Evolutionary conservation across 2,329 filamentous ascomycete species (phyloP).

Genomic region (Chrysoporthe austroafricana): DNA sequence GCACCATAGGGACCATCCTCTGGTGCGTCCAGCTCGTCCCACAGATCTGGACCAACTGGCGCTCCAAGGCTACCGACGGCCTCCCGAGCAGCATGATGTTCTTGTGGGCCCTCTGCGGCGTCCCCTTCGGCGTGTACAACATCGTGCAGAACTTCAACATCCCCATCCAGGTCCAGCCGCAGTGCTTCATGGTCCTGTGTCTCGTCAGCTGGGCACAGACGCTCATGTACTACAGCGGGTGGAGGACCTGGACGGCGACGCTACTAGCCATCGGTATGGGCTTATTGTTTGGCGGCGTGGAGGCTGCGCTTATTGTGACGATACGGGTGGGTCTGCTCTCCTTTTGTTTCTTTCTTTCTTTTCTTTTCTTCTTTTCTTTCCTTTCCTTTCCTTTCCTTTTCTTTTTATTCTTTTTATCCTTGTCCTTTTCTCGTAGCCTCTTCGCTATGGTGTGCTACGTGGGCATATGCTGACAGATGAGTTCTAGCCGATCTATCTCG

Average conservation of each 20-base stretch:
- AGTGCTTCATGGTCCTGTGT: constrained; percentile 45
- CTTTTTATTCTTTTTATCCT: too few relatives aligned
- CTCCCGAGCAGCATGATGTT: constrained; percentile 65
- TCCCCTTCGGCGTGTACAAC: constrained; percentile 46
- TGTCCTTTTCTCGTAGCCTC: not conserved
- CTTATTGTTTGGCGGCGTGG: constrained; percentile 53
- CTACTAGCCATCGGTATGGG: constrained; percentile 45
- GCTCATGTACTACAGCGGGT: constrained; percentile 47
- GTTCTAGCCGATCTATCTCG: constrained; percentile 54
- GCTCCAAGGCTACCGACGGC: constrained; percentile 63
- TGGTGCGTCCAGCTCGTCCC: constrained; percentile 47
- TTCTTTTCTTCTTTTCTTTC: too few relatives aligned
- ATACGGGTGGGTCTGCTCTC: constrained; percentile 48
- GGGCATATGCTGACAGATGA: not conserved
- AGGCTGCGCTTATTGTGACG: constrained; percentile 60
- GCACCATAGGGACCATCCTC: constrained; percentile 40
- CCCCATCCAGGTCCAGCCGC: constrained; percentile 49
- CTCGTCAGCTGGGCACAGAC: constrained; percentile 45
- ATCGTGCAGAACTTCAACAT: constrained; percentile 48
- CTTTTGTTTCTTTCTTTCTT: too few relatives aligned
- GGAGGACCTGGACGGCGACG: constrained; percentile 51
- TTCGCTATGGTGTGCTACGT: not conserved
- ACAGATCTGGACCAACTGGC: constrained; percentile 65
- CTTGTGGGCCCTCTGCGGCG: constrained; percentile 61
- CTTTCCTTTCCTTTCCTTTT: too few relatives aligned